These are phyloP conservation scores for Leavenworthia alabamica DNA, from an alignment of 345 rosid species.

Conservation along the genomic window DNA sequence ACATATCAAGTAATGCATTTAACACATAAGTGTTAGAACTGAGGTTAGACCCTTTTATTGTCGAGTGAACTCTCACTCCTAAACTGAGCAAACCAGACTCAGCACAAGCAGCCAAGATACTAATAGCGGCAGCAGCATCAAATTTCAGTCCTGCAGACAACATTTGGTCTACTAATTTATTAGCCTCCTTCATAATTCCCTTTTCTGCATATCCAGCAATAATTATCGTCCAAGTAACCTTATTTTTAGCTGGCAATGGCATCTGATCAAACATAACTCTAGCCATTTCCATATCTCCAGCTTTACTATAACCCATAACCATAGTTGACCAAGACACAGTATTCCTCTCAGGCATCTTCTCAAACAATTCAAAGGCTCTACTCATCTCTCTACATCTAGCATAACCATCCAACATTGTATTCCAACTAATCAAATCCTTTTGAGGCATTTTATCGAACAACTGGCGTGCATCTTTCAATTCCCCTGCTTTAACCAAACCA, in stretches of 20 bases:
- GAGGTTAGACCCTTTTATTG: conserved; percentile 38
- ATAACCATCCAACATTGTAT: conserved; percentile 72
- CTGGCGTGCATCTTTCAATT: too few species aligned
- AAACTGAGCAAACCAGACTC: conserved; percentile 71
- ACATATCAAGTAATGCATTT: conserved; percentile 84
- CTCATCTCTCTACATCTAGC: conserved; percentile 61
- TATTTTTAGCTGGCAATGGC: conserved; percentile 49
- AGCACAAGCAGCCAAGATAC: conserved; percentile 75
- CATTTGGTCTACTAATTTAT: conserved; percentile 49
- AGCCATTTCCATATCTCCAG: conserved; percentile 85
- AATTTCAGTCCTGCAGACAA: conserved; percentile 43
- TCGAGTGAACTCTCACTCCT: conserved; percentile 56
- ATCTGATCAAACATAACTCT: conserved; percentile 66
- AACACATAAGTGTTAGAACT: conserved; percentile 41
- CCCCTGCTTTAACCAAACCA: too few species aligned
- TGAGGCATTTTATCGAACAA: conserved; percentile 77
- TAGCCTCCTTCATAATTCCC: conserved; percentile 60
- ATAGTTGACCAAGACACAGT: conserved; percentile 92
- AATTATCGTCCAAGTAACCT: conserved; percentile 82
- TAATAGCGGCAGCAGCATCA: conserved; percentile 59
- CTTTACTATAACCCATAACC: conserved; percentile 64
- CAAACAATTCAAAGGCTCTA: conserved; percentile 58
- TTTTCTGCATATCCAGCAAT: conserved; percentile 75
- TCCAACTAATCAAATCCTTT: conserved; percentile 76
- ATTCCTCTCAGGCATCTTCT: too few species aligned